Evolutionary conservation across 2,329 filamentous ascomycete genomes (phyloP), one percentile per base, ranked within the genome.

Genomic region (Hysterium pulicare): DNA sequence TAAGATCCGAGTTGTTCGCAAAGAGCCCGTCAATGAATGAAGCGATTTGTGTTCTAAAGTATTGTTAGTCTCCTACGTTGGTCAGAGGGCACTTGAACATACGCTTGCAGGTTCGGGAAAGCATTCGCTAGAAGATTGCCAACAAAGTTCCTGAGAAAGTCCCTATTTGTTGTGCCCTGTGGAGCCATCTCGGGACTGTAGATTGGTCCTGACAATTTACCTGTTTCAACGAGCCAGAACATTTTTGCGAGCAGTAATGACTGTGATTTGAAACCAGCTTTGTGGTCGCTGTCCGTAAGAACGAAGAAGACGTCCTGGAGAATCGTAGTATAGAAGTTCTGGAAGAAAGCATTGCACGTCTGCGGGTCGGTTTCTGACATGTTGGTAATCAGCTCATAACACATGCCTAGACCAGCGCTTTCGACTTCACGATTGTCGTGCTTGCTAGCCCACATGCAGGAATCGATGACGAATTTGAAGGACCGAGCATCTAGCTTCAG

Each of bases 371-470:
- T 86, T 58, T 96, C 91, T 7, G 91, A 89, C 74, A 98, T 95
- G 71, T 98, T 98, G 70, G 87, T 91, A 65, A 98, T 90, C 51
- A 98, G 77, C 71, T 98, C 93, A 54, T 95, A 82, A 68, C 91
- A 97, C 93, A 98, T 98, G 70, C 90, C 93, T 47, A 98, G 81
- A 47, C 93, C 93, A 30, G 93, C 94, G 54, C 87, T 89, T 70
- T 98, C 93, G 22, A 98, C 93, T 63, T 96, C 90, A 47, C 93
- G 87, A 71, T 98, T 98, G 73, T 98, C 93, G 70, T 98, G 93
- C 76, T 98, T 98, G 75, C 91, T 96, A n/a, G 94, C 93, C 94
- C 93, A 98, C 78, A 97, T 90, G 76, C 94, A 98, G 26, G 91
- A 95, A 68, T 98, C 93, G 54, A 98, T 97, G 58, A 98, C 90